Conservation (phyloP, 106 monocot species). For the Dendrobium chrysotoxum region DNA sequence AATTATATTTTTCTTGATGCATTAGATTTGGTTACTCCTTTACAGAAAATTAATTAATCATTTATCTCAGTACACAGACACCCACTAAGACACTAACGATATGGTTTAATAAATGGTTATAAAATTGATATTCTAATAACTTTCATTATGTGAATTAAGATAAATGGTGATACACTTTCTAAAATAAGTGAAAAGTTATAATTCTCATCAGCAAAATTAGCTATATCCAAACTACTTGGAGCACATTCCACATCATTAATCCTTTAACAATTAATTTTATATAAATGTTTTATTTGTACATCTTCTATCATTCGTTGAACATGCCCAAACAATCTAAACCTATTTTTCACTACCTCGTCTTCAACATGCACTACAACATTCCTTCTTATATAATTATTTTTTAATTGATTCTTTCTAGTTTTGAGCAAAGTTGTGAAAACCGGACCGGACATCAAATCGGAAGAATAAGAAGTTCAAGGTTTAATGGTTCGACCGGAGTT, state of each 20-base stretch:
- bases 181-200: not conserved
- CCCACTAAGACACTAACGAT: not conserved
- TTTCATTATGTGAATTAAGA: slow-evolving; percentile 3
- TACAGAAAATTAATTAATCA: not conserved
- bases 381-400: not conserved
- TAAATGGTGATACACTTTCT: not conserved
- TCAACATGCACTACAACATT: not conserved
- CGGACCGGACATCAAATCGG: too few species aligned
- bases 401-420: not conserved
- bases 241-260: not conserved
- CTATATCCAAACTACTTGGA: not conserved
- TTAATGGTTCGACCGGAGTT: too few species aligned
- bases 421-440: not conserved
- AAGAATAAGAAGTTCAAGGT: too few species aligned
- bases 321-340: not conserved
- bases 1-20: not conserved
- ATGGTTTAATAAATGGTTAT: not conserved
- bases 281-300: not conserved
- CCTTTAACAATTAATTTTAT: not conserved
- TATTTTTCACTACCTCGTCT: not conserved
- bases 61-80: not conserved
- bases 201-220: not conserved
- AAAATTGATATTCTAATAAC: not conserved
- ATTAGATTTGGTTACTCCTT: not conserved
- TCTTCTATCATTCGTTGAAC: not conserved